Percentiles rank a stretch among this genome's conserved stretches.
These are phyloP conservation scores for Symbiodinium natans DNA, from an alignment of 73 alveolate species.

Conservation along the genomic window DNA sequence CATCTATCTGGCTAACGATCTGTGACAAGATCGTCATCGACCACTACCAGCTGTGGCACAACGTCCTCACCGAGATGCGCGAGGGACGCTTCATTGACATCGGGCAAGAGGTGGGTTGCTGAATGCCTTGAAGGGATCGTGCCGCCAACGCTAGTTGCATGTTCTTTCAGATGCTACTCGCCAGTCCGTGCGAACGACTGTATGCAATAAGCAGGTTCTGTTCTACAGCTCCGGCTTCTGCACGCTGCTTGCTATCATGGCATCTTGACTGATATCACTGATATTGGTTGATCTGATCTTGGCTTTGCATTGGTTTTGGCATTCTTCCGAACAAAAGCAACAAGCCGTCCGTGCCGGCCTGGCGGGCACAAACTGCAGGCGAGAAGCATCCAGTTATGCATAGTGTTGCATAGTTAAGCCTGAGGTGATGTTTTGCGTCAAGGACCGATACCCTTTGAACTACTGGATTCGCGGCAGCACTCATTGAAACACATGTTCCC, in stretches of 20 bases:
- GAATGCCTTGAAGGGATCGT: too few species aligned
- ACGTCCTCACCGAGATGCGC: slow-evolving; percentile 47
- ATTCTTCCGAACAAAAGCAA: neutral
- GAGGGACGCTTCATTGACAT: slow-evolving; percentile 60
- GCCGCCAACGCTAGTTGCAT: too few species aligned
- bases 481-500: too few species aligned
- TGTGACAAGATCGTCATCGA: slow-evolving; percentile 39
- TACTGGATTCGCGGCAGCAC: slow-evolving; percentile 23
- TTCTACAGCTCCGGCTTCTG: slow-evolving; percentile 79
- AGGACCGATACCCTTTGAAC: slow-evolving; percentile 60
- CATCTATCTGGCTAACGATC: neutral
- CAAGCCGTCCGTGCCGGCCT: too few species aligned
- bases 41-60: slow-evolving; percentile 66
- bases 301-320: neutral
- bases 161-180: too few species aligned
- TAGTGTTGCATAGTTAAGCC: too few species aligned
- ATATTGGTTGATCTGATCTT: neutral
- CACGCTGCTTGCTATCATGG: slow-evolving; percentile 76
- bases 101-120: slow-evolving; percentile 81
- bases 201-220: slow-evolving; percentile 52
- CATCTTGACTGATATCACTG: neutral
- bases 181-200: too few species aligned
- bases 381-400: too few species aligned
- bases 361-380: too few species aligned
- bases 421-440: slow-evolving; percentile 65